Evolutionary conservation across 768 basidiomycete genomes (phyloP).

Genomic region (Tubosaeta sp.): DNA sequence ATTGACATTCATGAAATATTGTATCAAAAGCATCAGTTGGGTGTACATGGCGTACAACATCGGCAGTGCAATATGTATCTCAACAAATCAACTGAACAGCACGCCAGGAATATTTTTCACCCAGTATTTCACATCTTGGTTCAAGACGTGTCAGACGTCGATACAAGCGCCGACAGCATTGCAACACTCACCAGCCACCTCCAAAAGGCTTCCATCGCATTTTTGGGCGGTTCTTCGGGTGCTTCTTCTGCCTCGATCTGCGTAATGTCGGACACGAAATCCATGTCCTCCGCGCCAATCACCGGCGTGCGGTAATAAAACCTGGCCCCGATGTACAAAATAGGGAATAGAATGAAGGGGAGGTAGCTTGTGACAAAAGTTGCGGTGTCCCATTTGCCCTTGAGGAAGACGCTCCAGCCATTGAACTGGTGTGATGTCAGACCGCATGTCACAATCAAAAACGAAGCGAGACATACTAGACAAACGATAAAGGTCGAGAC

Average conservation of each 20-base stretch:
- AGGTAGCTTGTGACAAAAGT: slow-evolving; percentile 85
- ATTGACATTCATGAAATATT: neutral
- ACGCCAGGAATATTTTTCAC: neutral
- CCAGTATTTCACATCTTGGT: slow-evolving; percentile 18
- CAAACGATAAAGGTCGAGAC: slow-evolving; percentile 44
- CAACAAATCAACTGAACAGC: neutral
- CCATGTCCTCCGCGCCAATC: slow-evolving; percentile 62
- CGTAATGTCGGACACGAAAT: slow-evolving; percentile 68
- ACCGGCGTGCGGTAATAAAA: slow-evolving; percentile 33
- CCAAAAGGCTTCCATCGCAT: slow-evolving; percentile 70
- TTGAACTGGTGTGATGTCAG: slow-evolving; percentile 42
- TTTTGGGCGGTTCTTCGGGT: slow-evolving; percentile 70
- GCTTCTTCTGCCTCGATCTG: slow-evolving; percentile 67
- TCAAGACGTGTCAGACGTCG: neutral
- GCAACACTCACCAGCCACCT: slow-evolving; percentile 60
- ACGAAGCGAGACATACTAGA: slow-evolving; percentile 44
- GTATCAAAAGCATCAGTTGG: neutral
- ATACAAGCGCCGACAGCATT: neutral
- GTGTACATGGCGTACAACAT: neutral
- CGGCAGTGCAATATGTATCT: neutral
- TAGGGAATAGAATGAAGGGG: slow-evolving; percentile 65
- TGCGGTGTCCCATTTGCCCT: slow-evolving; percentile 48
- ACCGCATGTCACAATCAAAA: slow-evolving; percentile 2
- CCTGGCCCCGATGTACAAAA: slow-evolving; percentile 63
- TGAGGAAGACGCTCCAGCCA: slow-evolving; percentile 51